Base-by-base conservation (phyloP, 495 filamentous ascomycete genomes). In the Talaromyces trachyspermus region DNA sequence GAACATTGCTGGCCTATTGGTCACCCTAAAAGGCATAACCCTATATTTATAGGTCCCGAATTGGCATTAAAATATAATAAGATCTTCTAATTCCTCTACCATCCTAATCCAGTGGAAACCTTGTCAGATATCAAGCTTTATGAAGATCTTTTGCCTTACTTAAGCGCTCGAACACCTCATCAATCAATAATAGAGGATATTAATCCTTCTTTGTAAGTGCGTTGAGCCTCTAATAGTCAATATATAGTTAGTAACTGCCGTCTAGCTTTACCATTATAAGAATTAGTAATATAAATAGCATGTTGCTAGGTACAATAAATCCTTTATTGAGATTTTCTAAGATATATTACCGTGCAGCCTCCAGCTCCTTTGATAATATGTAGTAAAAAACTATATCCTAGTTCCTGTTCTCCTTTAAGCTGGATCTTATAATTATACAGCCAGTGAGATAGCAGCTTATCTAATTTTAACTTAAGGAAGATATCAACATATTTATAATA, bases 181-280 rank as follows among this genome's bases (percentile, higher is more conserved):
- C 38, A 18, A 77, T 73, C 10, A 74, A 35, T 0, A 68, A 71
- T 0, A 78, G 33, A 0, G 67, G 64, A 40, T 76, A 73, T 1
- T 53, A 24, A 30, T 80, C 63, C 47, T 71, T 72, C 3, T 49
- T 53, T 0, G 60, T 77, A 0, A 75, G 41, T 0, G 22, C 38
- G 44, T 79, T 79, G 0, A 77, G 39, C 5, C 51, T 54, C 4
- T 56, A 47, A 43, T 72, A 79, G 38, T 79, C 61, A 0, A 76
- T 51, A 58, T 61, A 78, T 29, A 81, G 51, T 0, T 58, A 39
- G 0, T 75, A 27, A 0, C 49, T 49, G 3, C 63, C 60, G 15
- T 58, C 53, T 1, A 40, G 43, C 42, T 74, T 76, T 2, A 22
- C 11, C 0, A 54, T 56, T 29, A 75, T 65, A 0, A 75, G 39